Conservation (phyloP, 2,329 filamentous ascomycete species). For the Hyphodiscus sp. region DNA sequence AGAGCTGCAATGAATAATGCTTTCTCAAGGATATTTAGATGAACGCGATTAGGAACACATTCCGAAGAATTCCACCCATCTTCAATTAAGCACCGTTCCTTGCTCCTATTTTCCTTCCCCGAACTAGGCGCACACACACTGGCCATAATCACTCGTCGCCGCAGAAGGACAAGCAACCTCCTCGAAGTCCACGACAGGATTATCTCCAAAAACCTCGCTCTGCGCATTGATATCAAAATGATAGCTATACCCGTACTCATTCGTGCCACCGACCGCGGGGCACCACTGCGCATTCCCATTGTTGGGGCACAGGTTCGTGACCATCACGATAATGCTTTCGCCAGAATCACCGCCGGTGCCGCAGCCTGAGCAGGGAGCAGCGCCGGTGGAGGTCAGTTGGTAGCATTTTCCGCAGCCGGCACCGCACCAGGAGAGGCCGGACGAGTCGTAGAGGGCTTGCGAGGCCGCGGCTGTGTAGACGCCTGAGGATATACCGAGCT, state of each 20-base stretch:
- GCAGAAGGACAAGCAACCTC: conserved; percentile 25
- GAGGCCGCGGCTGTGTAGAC: conserved; percentile 26
- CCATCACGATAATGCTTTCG: conserved; percentile 27
- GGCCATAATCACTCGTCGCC: neutral
- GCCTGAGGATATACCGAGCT: conserved; percentile 7
- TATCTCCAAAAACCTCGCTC: conserved; percentile 30
- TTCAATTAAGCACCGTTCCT: neutral
- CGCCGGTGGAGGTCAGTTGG: conserved; percentile 26
- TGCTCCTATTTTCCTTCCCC: conserved; percentile 29
- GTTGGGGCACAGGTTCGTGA: conserved; percentile 32
- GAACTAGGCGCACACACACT: neutral
- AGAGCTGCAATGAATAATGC: neutral
- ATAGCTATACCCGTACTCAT: conserved; percentile 31
- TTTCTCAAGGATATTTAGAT: neutral
- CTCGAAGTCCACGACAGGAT: conserved; percentile 31
- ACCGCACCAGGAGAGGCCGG: conserved; percentile 24
- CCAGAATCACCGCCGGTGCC: conserved; percentile 21
- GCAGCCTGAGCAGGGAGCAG: conserved; percentile 18
- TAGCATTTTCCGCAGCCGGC: conserved; percentile 27
- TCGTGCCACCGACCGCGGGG: conserved; percentile 26
- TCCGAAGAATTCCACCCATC: neutral
- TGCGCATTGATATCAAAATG: conserved; percentile 34
- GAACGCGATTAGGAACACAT: neutral
- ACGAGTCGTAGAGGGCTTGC: conserved; percentile 18
- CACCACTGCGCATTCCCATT: conserved; percentile 33